Conservation (phyloP, 78 protist genomes). For the Anaeramoeba flamelloides region DNA sequence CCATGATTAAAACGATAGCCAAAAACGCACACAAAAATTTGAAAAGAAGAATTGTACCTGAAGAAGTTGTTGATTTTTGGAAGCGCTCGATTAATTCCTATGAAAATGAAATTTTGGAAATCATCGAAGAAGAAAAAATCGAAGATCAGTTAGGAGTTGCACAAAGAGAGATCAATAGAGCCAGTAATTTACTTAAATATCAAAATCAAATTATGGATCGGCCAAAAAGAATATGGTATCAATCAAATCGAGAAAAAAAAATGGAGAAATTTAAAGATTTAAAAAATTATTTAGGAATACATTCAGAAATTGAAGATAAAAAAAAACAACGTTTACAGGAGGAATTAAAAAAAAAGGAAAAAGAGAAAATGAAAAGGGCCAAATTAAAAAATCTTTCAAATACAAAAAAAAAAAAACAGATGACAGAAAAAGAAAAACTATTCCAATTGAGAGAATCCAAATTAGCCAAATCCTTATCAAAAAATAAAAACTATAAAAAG, state of each 20-base stretch:
- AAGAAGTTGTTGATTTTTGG: not conserved
- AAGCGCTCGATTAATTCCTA: not conserved
- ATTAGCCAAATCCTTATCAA: too few species aligned
- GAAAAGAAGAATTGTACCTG: not conserved
- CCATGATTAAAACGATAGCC: not conserved
- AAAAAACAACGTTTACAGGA: too few species aligned
- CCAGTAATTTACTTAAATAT: not conserved
- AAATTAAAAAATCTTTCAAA: too few species aligned
- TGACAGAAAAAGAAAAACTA: too few species aligned
- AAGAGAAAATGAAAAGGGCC: too few species aligned
- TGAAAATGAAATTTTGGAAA: not conserved
- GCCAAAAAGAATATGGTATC: not conserved
- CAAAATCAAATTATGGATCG: not conserved
- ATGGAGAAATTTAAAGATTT: not conserved
- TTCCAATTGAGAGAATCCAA: too few species aligned
- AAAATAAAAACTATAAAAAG: too few species aligned
- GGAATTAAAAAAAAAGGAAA: too few species aligned
- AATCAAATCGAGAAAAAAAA: not conserved
- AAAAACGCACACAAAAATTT: not conserved
- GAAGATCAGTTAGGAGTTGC: not conserved
- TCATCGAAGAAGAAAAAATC: not conserved
- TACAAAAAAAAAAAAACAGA: too few species aligned
- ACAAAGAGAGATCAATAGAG: not conserved
- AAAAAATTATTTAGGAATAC: not conserved
- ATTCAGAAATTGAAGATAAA: too few species aligned